phyloP scores from a whole-genome alignment of 441 rosid genomes.

The Pelargonium cotyledonis region DNA sequence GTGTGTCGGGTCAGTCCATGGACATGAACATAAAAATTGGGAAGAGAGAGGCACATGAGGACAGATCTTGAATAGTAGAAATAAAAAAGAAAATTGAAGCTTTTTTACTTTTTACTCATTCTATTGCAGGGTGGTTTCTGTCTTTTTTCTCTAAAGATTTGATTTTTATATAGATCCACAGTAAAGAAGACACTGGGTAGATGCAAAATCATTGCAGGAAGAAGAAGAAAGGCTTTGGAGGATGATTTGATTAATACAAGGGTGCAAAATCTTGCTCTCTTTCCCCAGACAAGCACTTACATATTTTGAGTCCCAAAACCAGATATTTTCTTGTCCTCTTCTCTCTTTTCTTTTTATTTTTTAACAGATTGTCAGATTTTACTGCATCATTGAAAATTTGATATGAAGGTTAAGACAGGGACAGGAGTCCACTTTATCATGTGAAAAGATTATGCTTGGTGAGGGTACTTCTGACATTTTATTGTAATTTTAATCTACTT shows the following conservation, averaged over 20 bases:
- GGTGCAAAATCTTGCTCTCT: not conserved
- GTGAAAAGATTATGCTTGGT: too few species aligned
- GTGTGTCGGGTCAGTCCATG: constrained; percentile 20
- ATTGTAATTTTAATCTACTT: too few species aligned
- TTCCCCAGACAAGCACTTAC: not conserved
- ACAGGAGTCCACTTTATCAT: too few species aligned
- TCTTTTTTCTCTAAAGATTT: not conserved
- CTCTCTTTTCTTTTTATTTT: too few species aligned
- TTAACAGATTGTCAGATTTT: too few species aligned
- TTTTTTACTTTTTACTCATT: not conserved
- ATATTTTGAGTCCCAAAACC: too few species aligned
- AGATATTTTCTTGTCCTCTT: too few species aligned
- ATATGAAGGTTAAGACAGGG: too few species aligned
- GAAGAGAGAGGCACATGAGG: constrained; percentile 8
- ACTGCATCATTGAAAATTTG: too few species aligned
- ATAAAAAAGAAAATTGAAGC: too few species aligned
- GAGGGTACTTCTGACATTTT: too few species aligned
- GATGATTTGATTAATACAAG: not conserved
- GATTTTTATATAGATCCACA: not conserved
- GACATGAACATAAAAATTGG: constrained; percentile 12
- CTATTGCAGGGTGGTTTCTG: not conserved
- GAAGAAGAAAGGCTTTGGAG: not conserved
- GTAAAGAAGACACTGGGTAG: not conserved
- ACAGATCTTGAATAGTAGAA: not conserved
- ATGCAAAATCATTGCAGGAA: not conserved